Conservation (phyloP, 2,329 filamentous ascomycete species). For the Penicillium sp. region DNA sequence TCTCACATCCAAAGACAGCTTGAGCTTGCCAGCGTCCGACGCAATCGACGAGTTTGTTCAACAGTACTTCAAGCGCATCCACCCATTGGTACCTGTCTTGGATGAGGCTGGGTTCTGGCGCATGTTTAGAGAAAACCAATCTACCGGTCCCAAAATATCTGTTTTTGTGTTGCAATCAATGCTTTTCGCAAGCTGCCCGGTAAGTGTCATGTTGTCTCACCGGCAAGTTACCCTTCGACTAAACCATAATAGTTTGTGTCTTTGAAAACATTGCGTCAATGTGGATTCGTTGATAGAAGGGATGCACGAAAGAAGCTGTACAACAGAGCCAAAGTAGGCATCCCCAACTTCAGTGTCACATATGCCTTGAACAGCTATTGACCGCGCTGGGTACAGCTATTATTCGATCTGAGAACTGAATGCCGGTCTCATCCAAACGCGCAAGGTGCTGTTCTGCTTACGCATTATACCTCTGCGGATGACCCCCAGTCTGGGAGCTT, state of each 20-base stretch:
- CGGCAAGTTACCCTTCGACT: not conserved
- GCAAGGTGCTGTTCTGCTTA: slow-evolving; percentile 32
- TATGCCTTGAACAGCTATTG: not conserved
- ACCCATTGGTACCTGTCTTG: slow-evolving; percentile 30
- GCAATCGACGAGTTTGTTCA: slow-evolving; percentile 51
- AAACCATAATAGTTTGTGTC: slow-evolving; percentile 45
- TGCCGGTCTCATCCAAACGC: slow-evolving; percentile 24
- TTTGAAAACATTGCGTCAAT: slow-evolving; percentile 42
- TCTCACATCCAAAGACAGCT: slow-evolving; percentile 48
- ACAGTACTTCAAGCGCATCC: slow-evolving; percentile 32
- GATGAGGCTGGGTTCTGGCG: slow-evolving; percentile 50
- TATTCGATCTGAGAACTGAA: slow-evolving; percentile 33
- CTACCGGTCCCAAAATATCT: slow-evolving; percentile 19
- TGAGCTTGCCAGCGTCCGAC: slow-evolving; percentile 44
- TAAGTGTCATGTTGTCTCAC: slow-evolving; percentile 24
- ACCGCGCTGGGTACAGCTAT: slow-evolving; percentile 15
- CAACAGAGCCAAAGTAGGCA: slow-evolving; percentile 41
- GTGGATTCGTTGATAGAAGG: slow-evolving; percentile 45
- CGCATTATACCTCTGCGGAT: slow-evolving; percentile 41
- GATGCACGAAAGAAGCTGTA: slow-evolving; percentile 49
- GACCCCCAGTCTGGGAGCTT: slow-evolving; percentile 30
- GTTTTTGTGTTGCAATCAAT: slow-evolving; percentile 34
- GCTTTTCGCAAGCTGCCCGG: slow-evolving; percentile 31
- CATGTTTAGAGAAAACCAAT: slow-evolving; percentile 6
- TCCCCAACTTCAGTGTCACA: not conserved